These are phyloP conservation scores for Galerina sulciceps DNA, from an alignment of 768 basidiomycete genomes.

Conservation along the genomic window DNA sequence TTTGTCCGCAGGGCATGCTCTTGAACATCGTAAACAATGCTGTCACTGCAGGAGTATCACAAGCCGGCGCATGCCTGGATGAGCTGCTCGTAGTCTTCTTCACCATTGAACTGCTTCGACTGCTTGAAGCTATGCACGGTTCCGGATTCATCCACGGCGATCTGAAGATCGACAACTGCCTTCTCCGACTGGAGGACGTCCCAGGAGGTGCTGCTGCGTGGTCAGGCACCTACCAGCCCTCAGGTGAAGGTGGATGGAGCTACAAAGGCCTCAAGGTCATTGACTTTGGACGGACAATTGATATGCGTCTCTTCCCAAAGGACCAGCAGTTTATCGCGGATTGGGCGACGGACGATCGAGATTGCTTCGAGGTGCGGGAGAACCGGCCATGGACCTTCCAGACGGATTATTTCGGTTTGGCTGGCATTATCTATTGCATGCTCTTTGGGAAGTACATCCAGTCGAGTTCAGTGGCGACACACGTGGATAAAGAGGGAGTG, in stretches of 20 bases:
- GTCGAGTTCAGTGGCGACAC: slow-evolving; percentile 54
- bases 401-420: slow-evolving; percentile 96
- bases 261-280: slow-evolving; percentile 90
- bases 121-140: slow-evolving; percentile 81
- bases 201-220: slow-evolving; percentile 73
- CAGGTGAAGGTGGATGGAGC: slow-evolving; percentile 84
- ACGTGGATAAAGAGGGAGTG: slow-evolving; percentile 34
- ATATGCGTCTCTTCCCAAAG: slow-evolving; percentile 78
- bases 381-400: slow-evolving; percentile 90
- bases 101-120: slow-evolving; percentile 83
- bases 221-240: slow-evolving; percentile 75
- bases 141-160: slow-evolving; percentile 95
- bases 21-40: slow-evolving; percentile 92
- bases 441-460: slow-evolving; percentile 97
- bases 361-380: slow-evolving; percentile 91
- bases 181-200: slow-evolving; percentile 88
- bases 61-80: slow-evolving; percentile 83
- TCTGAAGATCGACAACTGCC: slow-evolving; percentile 98
- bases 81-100: slow-evolving; percentile 97
- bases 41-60: slow-evolving; percentile 70
- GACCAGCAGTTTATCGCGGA: slow-evolving; percentile 84
- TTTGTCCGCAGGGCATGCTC: slow-evolving; percentile 90
- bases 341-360: slow-evolving; percentile 87
- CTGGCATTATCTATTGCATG: slow-evolving; percentile 93
- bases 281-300: slow-evolving; percentile 97